Base-by-base conservation (phyloP, 2,329 filamentous ascomycete species). In the Thelonectria discophora region DNA sequence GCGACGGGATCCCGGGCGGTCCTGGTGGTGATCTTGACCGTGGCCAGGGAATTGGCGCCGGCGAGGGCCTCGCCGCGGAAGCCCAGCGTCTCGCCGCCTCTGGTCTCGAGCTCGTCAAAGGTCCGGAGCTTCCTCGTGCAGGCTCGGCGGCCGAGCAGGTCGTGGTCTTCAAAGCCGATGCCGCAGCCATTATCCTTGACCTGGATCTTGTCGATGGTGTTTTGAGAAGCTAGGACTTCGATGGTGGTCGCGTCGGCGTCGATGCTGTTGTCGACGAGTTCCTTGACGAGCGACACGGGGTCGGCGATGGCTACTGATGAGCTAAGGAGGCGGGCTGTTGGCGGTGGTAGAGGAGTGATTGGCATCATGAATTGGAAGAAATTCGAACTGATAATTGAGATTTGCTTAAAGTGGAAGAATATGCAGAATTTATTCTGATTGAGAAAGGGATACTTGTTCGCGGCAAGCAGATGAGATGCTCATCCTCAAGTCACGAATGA, bases 51-150 rank as follows among this genome's bases (percentile, higher is more conserved):
- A 61, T 86, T 88, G 60, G 84, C 82, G 73, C 86, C 88, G 40
- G 90, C 89, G 62, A 94, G 78, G 15, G 90, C 90, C 71, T 92
- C 86, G 18, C 91, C 91, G 37, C 91, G 85, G 71, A 94, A 94
- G 2, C 91, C 91, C n/a, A 94, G 81, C 32, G 83, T 88, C 45
- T 78, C 80, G 1, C 84, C 83, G 8, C 84, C 86, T 18, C 88
- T 77, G 2, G 71, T 73, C 52, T 77, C 80, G 39, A 93, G 77
- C 51, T 93, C 89, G 0, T 86, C 81, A 59, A 90, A 85, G n/a
- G 78, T 79, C 50, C 78, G 79, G 45, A 94, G 81, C 76, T 94
- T 94, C 80, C 90, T 93, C 1, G 91, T 94, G 69, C 90, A 85
- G 30, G 88, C 86, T n/a, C 82, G 82, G 55, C 83, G 83, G n/a